Percentiles rank a stretch among this genome's conserved stretches.
Evolutionary conservation across 208 protist species (phyloP).

Genomic region (Trypanosoma vivax): DNA sequence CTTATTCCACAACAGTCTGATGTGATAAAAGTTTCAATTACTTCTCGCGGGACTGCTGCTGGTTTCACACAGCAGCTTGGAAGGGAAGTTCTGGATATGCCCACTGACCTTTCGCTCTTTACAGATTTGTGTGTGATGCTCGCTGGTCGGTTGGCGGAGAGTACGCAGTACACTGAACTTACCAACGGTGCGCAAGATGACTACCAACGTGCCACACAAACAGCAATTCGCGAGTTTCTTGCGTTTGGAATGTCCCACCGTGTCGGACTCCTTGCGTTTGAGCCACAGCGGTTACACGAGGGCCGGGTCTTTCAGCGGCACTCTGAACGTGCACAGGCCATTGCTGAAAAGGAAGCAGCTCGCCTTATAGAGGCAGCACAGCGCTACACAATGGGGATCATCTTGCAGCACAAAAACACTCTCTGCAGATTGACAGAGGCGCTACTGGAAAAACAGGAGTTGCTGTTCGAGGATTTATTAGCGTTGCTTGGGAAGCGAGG

Average conservation of each 20-base stretch:
- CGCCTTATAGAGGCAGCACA: constrained; percentile 50
- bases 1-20: constrained; percentile 82
- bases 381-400: constrained; percentile 35
- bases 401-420: constrained; percentile 30
- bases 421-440: constrained; percentile 37
- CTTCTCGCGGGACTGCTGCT: constrained; percentile 73
- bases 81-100: constrained; percentile 66
- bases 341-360: constrained; percentile 63
- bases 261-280: constrained; percentile 68
- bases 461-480: constrained; percentile 66
- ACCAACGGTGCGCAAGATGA: constrained; percentile 90
- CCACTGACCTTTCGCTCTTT: constrained; percentile 87
- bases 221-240: constrained; percentile 58
- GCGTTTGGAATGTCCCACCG: constrained; percentile 71
- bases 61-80: constrained; percentile 85
- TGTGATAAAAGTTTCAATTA: constrained; percentile 96
- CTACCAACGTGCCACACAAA: constrained; percentile 87
- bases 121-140: constrained; percentile 91
- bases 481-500: constrained; percentile 42
- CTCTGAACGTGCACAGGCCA: constrained; percentile 42
- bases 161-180: constrained; percentile 84
- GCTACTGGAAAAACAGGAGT: constrained; percentile 65
- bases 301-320: constrained; percentile 72
- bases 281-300: constrained; percentile 67
- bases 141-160: constrained; percentile 94